Base-by-base conservation (phyloP, 768 basidiomycete species). In the Zangia roseola region DNA sequence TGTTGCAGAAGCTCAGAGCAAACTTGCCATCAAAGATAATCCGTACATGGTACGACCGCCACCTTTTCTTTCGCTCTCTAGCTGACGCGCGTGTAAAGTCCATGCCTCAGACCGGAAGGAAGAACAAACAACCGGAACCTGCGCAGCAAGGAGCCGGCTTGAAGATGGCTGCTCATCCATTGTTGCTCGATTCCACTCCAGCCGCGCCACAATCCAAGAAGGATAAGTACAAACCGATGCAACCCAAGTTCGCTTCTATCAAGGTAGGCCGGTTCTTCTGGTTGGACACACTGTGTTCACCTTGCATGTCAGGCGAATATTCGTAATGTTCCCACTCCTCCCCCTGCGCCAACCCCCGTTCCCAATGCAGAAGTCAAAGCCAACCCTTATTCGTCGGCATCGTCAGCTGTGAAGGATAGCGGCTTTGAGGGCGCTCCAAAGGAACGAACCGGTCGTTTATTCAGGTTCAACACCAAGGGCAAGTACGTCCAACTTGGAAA, bases 171-270 rank as follows among this genome's bases (percentile, higher is more conserved):
- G 91, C 91, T 0, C 92, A 94, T 65, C 92, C 92, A 3, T 73
- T 94, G 20, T 68, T 95, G 21, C 75, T 94, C 31, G 91, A 93
- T 38, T 78, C 74, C 5, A 67, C 63, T 4, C 73, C 80, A 7
- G 61, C 71, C 3, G 71, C 77, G 4, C 79, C 78, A 3, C 84
- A 85, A 68, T 85, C 84, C 23, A 90, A 89, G 70, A 92, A 94
- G 68, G 91, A 97, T 67, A 74, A 88, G 53, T 97, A 97, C 70
- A 95, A 94, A 65, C 93, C 95, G 16, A 97, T 99, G 94, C 94
- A 94, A 55, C 97, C 97, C 42, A 99, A 99, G 69, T 99, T 98
- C 67, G 91, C 94, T 0, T 91, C 92, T 4, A 94, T 95, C 69
- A 93, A 88, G 74, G 91, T 86, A 17, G 38, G 12, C 21, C 35